Evolutionary conservation across 345 rosid species (phyloP).

Genomic region (Barbarea vulgaris): DNA sequence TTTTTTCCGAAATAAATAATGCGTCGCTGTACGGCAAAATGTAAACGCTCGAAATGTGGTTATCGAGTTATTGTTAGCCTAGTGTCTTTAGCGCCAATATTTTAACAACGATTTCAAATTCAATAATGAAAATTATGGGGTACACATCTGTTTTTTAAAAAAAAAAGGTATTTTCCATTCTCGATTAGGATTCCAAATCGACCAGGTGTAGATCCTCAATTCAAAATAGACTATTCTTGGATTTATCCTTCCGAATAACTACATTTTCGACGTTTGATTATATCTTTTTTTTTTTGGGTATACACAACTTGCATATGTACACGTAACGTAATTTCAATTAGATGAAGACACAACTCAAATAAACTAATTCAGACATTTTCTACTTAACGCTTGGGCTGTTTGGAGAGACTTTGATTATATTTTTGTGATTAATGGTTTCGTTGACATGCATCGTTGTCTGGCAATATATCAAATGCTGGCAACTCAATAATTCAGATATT

Average conservation of each 20-base stretch:
- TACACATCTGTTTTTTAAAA: neutral
- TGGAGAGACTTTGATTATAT: conserved; percentile 25
- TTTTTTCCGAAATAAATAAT: too few relatives aligned
- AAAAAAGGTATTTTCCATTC: neutral
- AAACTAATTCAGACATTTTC: conserved; percentile 3
- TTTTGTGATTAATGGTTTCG: conserved; percentile 13
- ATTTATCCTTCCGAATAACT: neutral
- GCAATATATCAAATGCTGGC: conserved; percentile 31
- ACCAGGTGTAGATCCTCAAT: conserved; percentile 14
- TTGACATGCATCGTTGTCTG: conserved; percentile 24
- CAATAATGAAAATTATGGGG: neutral
- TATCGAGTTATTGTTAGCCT: neutral
- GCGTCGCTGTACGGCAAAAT: too few relatives aligned
- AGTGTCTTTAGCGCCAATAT: neutral
- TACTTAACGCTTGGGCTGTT: conserved; percentile 27
- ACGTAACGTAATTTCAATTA: neutral
- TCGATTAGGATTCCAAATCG: conserved; percentile 22
- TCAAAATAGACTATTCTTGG: neutral
- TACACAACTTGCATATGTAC: conserved; percentile 11
- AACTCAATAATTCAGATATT: conserved; percentile 24
- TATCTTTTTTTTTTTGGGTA: neutral
- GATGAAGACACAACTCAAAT: conserved; percentile 7
- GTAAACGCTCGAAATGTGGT: neutral
- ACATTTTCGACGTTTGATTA: neutral
- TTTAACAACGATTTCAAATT: neutral